These are phyloP conservation scores for Phyllosticta paracitricarpa DNA, from an alignment of 2,329 filamentous ascomycete genomes.

Conservation along the genomic window DNA sequence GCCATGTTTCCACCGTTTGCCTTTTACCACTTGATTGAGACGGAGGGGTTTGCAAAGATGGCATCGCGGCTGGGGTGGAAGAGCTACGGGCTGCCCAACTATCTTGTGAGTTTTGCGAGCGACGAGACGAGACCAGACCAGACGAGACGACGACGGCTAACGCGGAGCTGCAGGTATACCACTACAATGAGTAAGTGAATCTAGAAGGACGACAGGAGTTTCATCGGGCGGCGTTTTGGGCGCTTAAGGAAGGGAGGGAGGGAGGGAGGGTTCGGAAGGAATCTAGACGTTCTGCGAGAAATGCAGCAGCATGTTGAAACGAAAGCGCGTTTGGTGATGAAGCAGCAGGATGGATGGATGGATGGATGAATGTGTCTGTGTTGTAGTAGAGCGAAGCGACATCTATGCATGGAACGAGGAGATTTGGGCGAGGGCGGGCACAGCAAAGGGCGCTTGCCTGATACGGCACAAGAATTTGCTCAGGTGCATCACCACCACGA, in stretches of 20 bases:
- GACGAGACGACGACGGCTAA: not conserved
- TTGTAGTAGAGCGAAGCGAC: no score
- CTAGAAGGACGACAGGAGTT: slow-evolving; percentile 5
- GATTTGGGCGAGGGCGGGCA: no score
- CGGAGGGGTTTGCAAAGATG: slow-evolving; percentile 98
- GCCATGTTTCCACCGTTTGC: slow-evolving; percentile 97
- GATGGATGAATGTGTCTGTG: no score
- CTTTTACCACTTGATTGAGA: slow-evolving; percentile 96
- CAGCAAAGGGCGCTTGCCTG: not conserved
- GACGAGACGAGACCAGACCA: not conserved
- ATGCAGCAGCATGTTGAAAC: not conserved
- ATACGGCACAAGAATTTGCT: slow-evolving; percentile 3
- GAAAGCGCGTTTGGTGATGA: not conserved
- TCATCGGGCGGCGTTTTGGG: slow-evolving; percentile 25
- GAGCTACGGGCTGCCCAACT: slow-evolving; percentile 84
- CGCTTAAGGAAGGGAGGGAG: no score
- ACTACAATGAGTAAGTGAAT: slow-evolving; percentile 65
- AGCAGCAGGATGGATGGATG: not conserved
- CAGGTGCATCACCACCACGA: slow-evolving; percentile 7
- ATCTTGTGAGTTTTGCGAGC: slow-evolving; percentile 57
- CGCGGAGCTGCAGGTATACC: slow-evolving; percentile 56
- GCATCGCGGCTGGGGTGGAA: slow-evolving; percentile 78
- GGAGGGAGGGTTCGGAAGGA: not conserved
- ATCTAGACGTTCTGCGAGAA: not conserved
- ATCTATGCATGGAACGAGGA: no score